Conservation (phyloP, 106 monocot genomes). For the Acorus calamus region DNA sequence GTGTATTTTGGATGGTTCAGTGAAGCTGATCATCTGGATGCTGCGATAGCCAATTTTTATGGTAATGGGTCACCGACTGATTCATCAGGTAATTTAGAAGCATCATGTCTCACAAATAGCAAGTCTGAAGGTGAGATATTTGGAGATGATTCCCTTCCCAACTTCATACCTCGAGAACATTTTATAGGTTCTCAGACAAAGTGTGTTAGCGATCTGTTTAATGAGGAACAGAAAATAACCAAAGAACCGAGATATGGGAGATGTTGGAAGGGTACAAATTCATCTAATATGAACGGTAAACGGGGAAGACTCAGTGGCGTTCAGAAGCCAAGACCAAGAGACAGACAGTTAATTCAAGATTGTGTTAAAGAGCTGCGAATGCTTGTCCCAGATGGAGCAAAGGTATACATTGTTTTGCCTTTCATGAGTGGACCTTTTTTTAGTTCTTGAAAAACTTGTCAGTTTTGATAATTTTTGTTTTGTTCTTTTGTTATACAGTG, state of each 20-base stretch:
- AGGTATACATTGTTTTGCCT: constrained; percentile 22
- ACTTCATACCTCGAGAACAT: too few species aligned
- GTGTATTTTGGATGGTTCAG: constrained; percentile 9
- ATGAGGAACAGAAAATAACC: constrained; percentile 5
- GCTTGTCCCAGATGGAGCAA: constrained; percentile 68
- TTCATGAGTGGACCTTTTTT: neutral
- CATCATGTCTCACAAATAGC: constrained; percentile 24
- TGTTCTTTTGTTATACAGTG: constrained; percentile 38
- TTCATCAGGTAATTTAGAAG: constrained; percentile 20
- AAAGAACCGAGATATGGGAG: neutral
- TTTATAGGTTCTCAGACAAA: constrained; percentile 10
- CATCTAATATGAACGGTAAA: constrained; percentile 14
- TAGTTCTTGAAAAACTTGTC: too few species aligned
- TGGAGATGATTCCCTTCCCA: constrained; percentile 11
- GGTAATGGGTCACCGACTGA: constrained; percentile 13
- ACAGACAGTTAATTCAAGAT: constrained; percentile 90
- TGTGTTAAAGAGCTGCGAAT: constrained; percentile 73
- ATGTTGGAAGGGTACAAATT: constrained; percentile 3
- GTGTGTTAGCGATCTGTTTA: constrained; percentile 9
- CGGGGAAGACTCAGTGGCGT: constrained; percentile 8
- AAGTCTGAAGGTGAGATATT: constrained; percentile 19
- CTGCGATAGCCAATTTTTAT: constrained; percentile 13
- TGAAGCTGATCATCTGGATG: constrained; percentile 21
- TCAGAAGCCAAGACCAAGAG: constrained; percentile 63
- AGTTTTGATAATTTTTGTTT: neutral